phyloP scores from a whole-genome alignment of 805 yeast genomes.

The Saturnispora diversa region DNA sequence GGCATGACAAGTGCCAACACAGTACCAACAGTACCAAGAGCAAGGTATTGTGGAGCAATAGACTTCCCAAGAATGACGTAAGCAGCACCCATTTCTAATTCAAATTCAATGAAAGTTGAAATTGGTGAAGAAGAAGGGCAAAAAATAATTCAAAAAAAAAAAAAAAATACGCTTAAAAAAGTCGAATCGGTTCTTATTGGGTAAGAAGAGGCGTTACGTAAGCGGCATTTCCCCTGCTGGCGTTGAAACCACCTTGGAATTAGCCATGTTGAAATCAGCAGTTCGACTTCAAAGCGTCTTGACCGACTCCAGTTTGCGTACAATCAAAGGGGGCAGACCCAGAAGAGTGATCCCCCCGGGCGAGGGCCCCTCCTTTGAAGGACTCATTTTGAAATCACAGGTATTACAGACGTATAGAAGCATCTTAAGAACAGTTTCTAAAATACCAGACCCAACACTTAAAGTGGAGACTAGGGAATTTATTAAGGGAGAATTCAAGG shows the following conservation, averaged over 20 bases:
- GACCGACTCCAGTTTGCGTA: constrained; percentile 10
- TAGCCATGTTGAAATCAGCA: background rate
- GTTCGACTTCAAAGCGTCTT: constrained; percentile 4
- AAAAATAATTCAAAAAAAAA: too few species aligned
- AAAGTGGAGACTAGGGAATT: constrained; percentile 22
- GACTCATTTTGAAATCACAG: constrained; percentile 26
- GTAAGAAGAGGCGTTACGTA: too few species aligned
- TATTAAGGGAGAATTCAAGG: constrained; percentile 28
- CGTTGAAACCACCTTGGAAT: too few species aligned
- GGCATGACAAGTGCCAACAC: constrained; percentile 58
- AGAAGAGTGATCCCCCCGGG: too few species aligned
- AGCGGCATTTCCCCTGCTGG: too few species aligned
- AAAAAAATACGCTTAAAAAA: too few species aligned
- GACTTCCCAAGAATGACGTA: constrained; percentile 79
- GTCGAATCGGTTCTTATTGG: too few species aligned
- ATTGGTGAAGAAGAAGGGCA: background rate
- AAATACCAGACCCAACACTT: constrained; percentile 20
- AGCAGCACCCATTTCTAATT: constrained; percentile 61
- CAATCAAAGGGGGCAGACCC: too few species aligned
- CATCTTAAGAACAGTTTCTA: constrained; percentile 24
- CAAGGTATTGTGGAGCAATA: constrained; percentile 78
- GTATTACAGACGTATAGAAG: constrained; percentile 27
- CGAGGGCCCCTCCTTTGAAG: constrained; percentile 14
- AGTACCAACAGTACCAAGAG: constrained; percentile 71
- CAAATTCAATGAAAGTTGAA: constrained; percentile 1